Conservation (phyloP, 768 basidiomycete species). For the Agaricus sinodeliciosus region DNA sequence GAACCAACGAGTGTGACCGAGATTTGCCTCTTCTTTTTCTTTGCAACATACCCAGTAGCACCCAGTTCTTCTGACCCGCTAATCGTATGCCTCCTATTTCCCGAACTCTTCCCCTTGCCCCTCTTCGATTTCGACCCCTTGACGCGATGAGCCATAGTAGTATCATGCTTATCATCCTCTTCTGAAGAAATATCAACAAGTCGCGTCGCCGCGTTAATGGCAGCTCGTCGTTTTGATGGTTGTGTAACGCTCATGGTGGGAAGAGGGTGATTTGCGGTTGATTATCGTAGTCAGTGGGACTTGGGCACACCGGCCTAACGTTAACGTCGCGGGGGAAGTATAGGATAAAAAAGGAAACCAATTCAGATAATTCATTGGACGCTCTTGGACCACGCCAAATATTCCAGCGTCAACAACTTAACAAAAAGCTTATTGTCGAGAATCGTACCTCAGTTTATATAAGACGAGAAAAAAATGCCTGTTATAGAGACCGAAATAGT, state of each 20-base stretch:
- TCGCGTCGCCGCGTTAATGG: slow-evolving; percentile 3
- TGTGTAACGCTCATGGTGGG: not conserved
- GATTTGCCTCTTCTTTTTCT: not conserved
- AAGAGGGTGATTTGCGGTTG: not conserved
- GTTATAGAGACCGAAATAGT: too few relatives aligned
- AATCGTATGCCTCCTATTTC: not conserved
- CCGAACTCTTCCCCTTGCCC: not conserved
- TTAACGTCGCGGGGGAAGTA: too few relatives aligned
- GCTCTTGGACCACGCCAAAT: too few relatives aligned
- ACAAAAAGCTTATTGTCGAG: too few relatives aligned
- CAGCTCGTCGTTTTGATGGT: slow-evolving; percentile 4
- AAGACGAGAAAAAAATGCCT: too few relatives aligned
- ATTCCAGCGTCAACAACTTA: too few relatives aligned
- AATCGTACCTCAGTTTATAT: too few relatives aligned
- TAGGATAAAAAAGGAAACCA: too few relatives aligned
- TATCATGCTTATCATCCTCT: not conserved
- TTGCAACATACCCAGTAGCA: not conserved
- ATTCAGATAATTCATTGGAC: too few relatives aligned
- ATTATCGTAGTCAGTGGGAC: not conserved
- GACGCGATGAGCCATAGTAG: not conserved
- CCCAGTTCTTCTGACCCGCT: not conserved
- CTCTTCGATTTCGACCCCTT: not conserved
- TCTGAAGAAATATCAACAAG: slow-evolving; percentile 5
- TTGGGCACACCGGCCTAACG: too few relatives aligned
- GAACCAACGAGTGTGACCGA: not conserved